These are phyloP conservation scores for Thalia dealbata DNA, from an alignment of 176 grass and related monocot genomes.

Conservation along the genomic window DNA sequence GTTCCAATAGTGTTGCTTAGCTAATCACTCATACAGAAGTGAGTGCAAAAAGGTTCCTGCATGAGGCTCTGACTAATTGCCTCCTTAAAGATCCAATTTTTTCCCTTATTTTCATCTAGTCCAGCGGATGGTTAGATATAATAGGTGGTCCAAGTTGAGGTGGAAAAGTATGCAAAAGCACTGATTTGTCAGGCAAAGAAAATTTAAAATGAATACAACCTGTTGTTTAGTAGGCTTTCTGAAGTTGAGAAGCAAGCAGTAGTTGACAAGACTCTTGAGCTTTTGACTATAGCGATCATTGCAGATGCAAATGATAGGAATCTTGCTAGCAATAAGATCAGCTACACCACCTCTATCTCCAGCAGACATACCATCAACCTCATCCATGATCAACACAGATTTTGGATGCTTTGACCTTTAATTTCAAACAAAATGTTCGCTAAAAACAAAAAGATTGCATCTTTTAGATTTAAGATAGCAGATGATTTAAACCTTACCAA, in stretches of 20 bases:
- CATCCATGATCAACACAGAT: constrained; percentile 94
- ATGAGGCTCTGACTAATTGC: not conserved
- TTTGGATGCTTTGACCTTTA: constrained; percentile 57
- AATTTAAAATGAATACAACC: constrained; percentile 36
- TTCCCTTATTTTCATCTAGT: not conserved
- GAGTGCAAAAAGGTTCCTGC: not conserved
- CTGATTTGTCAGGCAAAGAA: not conserved
- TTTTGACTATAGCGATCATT: constrained; percentile 99
- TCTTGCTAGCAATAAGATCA: constrained; percentile 99
- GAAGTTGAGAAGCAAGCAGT: constrained; percentile 83
- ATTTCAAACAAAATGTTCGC: not conserved
- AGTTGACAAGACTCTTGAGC: constrained; percentile 92
- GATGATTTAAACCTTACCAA: constrained; percentile 37
- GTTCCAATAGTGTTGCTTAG: not conserved
- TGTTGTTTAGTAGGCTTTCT: constrained; percentile 97
- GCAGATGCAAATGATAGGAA: constrained; percentile 95
- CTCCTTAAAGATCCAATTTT: not conserved
- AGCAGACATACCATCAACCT: constrained; percentile 99
- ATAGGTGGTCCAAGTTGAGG: not conserved
- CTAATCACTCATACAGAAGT: not conserved
- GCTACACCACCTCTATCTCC: constrained; percentile 98
- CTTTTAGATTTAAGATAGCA: not conserved
- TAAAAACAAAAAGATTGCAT: constrained; percentile 1
- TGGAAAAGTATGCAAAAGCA: not conserved
- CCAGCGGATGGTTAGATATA: not conserved